Evolutionary conservation across 306 rosid genomes (phyloP).

Genomic region (Cicer yamashitae): DNA sequence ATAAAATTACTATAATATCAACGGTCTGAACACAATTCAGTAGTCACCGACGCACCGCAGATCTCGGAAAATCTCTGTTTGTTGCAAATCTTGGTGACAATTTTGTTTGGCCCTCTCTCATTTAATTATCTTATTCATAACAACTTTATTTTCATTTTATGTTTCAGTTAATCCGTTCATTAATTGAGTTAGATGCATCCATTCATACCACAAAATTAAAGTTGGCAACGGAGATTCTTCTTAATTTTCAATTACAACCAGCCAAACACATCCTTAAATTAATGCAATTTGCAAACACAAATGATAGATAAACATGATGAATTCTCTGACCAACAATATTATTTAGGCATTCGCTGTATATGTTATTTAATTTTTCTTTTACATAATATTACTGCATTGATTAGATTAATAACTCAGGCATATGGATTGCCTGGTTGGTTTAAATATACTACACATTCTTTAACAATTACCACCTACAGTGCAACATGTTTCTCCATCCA

Average conservation of each 20-base stretch:
- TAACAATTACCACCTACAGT: constrained; percentile 47
- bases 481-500: constrained; percentile 45
- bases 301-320: constrained; percentile 26
- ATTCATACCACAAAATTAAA: constrained; percentile 42
- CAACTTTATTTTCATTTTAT: constrained; percentile 18
- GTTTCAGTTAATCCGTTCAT: constrained; percentile 13
- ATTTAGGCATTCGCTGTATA: neutral
- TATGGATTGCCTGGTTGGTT: constrained; percentile 26
- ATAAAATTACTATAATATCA: neutral
- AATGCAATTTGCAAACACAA: constrained; percentile 31
- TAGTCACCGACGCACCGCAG: constrained; percentile 44
- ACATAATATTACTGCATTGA: constrained; percentile 3
- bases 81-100: constrained; percentile 57
- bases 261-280: constrained; percentile 22
- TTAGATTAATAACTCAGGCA: constrained; percentile 6
- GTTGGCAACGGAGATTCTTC: constrained; percentile 44
- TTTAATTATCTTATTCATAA: constrained; percentile 30
- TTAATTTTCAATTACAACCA: constrained; percentile 22
- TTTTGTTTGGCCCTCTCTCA: constrained; percentile 32
- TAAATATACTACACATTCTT: constrained; percentile 33
- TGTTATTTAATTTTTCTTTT: neutral
- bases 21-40: constrained; percentile 46
- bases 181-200: constrained; percentile 38
- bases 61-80: constrained; percentile 58
- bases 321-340: constrained; percentile 14